phyloP scores from a whole-genome alignment of 2,329 filamentous ascomycete species.

The Biscogniauxia sp. region DNA sequence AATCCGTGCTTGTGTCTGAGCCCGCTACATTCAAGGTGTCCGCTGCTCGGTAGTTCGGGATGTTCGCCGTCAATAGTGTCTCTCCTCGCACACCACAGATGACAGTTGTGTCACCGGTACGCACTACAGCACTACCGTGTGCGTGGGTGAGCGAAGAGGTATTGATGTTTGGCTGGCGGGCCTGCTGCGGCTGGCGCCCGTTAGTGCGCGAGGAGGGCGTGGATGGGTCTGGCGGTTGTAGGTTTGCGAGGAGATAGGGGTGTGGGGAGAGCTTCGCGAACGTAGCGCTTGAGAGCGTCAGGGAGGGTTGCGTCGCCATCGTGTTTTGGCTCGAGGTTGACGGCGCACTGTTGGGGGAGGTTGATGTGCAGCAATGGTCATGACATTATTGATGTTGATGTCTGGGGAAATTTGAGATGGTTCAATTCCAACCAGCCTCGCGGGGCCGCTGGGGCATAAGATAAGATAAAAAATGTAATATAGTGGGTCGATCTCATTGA shows the following conservation, averaged over 20 bases:
- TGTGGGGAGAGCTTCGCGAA: slow-evolving; percentile 89
- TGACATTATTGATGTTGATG: slow-evolving; percentile 4
- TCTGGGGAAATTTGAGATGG: slow-evolving; percentile 16
- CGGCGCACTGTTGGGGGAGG: neutral
- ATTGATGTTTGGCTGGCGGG: slow-evolving; percentile 73
- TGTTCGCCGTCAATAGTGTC: slow-evolving; percentile 71
- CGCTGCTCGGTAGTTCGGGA: slow-evolving; percentile 62
- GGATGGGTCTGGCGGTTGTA: slow-evolving; percentile 56
- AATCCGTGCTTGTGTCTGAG: slow-evolving; percentile 28
- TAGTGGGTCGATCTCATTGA: neutral
- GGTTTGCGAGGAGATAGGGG: slow-evolving; percentile 85
- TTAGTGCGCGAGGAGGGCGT: slow-evolving; percentile 71
- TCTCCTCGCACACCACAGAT: slow-evolving; percentile 91
- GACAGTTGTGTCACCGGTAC: slow-evolving; percentile 87
- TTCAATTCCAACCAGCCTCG: slow-evolving; percentile 12
- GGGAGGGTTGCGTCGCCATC: slow-evolving; percentile 40
- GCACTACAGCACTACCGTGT: slow-evolving; percentile 84
- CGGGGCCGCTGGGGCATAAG: slow-evolving; percentile 6
- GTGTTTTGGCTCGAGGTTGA: neutral
- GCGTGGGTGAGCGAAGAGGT: slow-evolving; percentile 82
- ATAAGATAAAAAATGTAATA: neutral
- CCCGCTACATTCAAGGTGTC: slow-evolving; percentile 30
- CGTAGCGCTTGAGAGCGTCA: slow-evolving; percentile 59
- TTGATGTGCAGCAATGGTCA: slow-evolving; percentile 1
- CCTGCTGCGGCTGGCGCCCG: slow-evolving; percentile 68